These are phyloP conservation scores for Ceratocystis destructans DNA, from an alignment of 2,329 filamentous ascomycete genomes.

Conservation along the genomic window DNA sequence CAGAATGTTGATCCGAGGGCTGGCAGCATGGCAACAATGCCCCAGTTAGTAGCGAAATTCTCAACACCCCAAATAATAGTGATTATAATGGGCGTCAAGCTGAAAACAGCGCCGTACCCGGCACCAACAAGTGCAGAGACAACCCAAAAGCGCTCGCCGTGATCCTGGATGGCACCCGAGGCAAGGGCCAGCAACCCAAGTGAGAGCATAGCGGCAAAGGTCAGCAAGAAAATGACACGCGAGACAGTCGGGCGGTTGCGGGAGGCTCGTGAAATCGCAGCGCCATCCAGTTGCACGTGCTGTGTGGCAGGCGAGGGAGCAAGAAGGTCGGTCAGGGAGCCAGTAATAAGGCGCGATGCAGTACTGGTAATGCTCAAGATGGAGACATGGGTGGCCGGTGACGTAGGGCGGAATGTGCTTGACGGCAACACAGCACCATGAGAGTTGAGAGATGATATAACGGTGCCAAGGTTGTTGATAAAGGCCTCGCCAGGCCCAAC, in stretches of 20 bases:
- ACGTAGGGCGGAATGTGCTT: slow-evolving; percentile 32
- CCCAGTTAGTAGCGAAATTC: slow-evolving; percentile 98
- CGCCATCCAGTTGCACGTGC: slow-evolving; percentile 35
- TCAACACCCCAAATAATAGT: slow-evolving; percentile 98
- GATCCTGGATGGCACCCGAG: slow-evolving; percentile 58
- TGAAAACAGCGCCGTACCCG: slow-evolving; percentile 87
- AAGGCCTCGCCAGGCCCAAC: slow-evolving; percentile 94
- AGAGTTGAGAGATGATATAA: slow-evolving; percentile 62
- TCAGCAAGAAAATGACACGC: slow-evolving; percentile 64
- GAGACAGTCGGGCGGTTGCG: slow-evolving; percentile 47
- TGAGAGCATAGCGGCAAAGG: slow-evolving; percentile 60
- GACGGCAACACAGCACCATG: slow-evolving; percentile 20
- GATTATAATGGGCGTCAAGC: slow-evolving; percentile 77
- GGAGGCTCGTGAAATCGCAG: slow-evolving; percentile 22
- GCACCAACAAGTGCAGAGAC: slow-evolving; percentile 75
- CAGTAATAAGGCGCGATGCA: slow-evolving; percentile 75
- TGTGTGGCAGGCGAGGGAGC: slow-evolving; percentile 53
- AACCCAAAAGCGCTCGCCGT: slow-evolving; percentile 68
- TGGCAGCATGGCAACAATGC: slow-evolving; percentile 83
- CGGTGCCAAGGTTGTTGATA: slow-evolving; percentile 91
- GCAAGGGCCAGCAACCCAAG: slow-evolving; percentile 66
- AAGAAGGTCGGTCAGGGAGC: slow-evolving; percentile 75
- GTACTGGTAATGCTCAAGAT: slow-evolving; percentile 86
- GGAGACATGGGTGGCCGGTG: slow-evolving; percentile 77
- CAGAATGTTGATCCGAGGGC: slow-evolving; percentile 79